Evolutionary conservation across 129 eudicot species (phyloP), one percentile per base, ranked within the genome.

Genomic region (Mikania micrantha): DNA sequence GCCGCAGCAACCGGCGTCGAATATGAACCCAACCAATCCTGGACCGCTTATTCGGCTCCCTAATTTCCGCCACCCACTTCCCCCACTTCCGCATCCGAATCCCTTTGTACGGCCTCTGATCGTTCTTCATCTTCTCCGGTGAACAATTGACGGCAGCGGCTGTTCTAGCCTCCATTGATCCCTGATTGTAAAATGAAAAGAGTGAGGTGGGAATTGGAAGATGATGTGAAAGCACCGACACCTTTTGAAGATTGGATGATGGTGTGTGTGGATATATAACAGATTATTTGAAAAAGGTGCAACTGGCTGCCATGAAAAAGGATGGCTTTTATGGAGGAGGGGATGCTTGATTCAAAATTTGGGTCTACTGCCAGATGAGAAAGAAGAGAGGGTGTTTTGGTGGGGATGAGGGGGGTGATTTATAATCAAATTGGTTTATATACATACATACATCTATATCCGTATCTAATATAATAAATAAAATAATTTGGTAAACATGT

Each of bases 31-130:
- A 92, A 65, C 98, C 98, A 92, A 92, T 92, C 50, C 98, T 82
- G 0, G 98, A 84, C 28, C 98, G 76, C 64, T 92, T 92, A 58
- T 92, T 92, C 2, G 98, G 98, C 67, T 91, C 96, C 36, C 97
- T 28, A 7, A 91, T 88, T 68, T 91, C 97, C 1, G 97, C 97
- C n/a, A 91, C 98, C 98, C 98, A 92, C 69, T 92, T 92, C 0
- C 98, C 98, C 98, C 98, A 92, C 85, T 92, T 92, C 52, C 98
- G 83, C 96, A 92, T 88, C 79, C 98, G 80, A 28, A 92, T 92
- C 4, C 98, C 98, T 25, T 84, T 92, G 71, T 81, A 92, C 28
- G 76, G 90, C 77, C 79, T 75, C 48, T 79, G 79, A n/a, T 82
- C 84, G 52, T 35, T 77, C 77, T 78, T 79, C 66, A 81, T 78